Evolutionary conservation across 371 early-diverging fungal species (phyloP), one percentile per base, ranked within the genome.

Genomic region (Zychaea mexicana): DNA sequence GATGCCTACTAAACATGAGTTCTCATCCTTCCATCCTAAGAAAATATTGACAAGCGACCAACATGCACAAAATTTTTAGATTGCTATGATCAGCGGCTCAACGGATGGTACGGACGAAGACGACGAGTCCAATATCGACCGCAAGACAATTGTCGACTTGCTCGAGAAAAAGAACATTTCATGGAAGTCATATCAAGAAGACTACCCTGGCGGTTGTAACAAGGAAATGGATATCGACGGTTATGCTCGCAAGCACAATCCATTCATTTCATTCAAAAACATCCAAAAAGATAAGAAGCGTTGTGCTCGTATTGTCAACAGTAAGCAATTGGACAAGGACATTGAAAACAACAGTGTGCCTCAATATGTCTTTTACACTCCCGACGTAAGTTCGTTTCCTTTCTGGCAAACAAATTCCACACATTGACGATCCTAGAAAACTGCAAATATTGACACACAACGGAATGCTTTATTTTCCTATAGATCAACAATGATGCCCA

Each of bases 151-250:
- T 36, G 88, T 85, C n/a, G 90, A 90, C 67, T 72, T 88, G 4
- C 68, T 91, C 42, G 90, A 89, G 61, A 67, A 75, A 17, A 85
- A 82, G 66, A 74, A 78, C 0, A 66, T 89, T 27, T 70, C 84
- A 27, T 91, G 92, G 92, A 88, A 81, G 65, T 64, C 80, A 12
- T 91, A 90, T 64, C 80, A 84, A 65, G 88, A 91, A 69, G 72
- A 83, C 26, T 85, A 81, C 59, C 84, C 87, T 17, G 85, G 85
- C 8, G 61, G 60, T 61, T 64, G 85, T 62, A 62, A 72, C 53
- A 72, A 65, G 39, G 54, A 65, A 17, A 70, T 71, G 66, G 61
- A 63, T 7, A 72, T 64, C 38, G 68, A 56, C 2, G 46, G 56
- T 12, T 85, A 88, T 65, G 71, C 60, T 31, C 74, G 87, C 46